Percentiles rank a stretch among this genome's conserved stretches.
These are phyloP conservation scores for Akanthomyces muscarius DNA, from an alignment of 2,329 filamentous ascomycete species.

Conservation along the genomic window DNA sequence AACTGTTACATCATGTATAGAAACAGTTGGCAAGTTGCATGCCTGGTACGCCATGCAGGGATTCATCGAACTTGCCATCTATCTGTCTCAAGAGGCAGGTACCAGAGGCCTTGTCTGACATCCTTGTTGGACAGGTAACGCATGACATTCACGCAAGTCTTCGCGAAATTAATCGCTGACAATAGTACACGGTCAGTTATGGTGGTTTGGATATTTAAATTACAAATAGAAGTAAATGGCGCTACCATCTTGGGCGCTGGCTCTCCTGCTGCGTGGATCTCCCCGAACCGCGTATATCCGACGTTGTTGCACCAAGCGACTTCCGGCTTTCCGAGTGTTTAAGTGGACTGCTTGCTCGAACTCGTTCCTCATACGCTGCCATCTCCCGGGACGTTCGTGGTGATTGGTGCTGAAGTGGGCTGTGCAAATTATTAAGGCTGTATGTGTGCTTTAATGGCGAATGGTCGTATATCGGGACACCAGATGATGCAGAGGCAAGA, in stretches of 20 bases:
- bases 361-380: slow-evolving; percentile 53
- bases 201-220: not conserved
- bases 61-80: slow-evolving; percentile 1
- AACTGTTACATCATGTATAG: not conserved
- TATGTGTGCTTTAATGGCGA: slow-evolving; percentile 78
- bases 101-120: not conserved
- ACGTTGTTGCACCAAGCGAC: slow-evolving; percentile 17
- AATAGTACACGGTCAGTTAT: not conserved
- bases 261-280: not conserved
- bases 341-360: slow-evolving; percentile 38
- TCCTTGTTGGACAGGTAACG: slow-evolving; percentile 4
- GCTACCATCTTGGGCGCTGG: slow-evolving; percentile 13
- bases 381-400: slow-evolving; percentile 60
- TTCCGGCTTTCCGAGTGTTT: slow-evolving; percentile 34
- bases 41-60: not conserved
- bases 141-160: not conserved
- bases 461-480: slow-evolving; percentile 72
- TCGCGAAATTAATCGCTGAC: not conserved
- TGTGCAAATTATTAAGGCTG: slow-evolving; percentile 56
- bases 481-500: slow-evolving; percentile 33
- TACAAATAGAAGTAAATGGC: not conserved
- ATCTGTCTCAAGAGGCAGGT: not conserved
- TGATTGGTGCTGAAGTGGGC: slow-evolving; percentile 34
- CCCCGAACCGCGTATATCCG: not conserved
- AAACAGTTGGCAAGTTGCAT: not conserved